Conservation (phyloP, 208 protist genomes). For the Porcisia hertigi region DNA sequence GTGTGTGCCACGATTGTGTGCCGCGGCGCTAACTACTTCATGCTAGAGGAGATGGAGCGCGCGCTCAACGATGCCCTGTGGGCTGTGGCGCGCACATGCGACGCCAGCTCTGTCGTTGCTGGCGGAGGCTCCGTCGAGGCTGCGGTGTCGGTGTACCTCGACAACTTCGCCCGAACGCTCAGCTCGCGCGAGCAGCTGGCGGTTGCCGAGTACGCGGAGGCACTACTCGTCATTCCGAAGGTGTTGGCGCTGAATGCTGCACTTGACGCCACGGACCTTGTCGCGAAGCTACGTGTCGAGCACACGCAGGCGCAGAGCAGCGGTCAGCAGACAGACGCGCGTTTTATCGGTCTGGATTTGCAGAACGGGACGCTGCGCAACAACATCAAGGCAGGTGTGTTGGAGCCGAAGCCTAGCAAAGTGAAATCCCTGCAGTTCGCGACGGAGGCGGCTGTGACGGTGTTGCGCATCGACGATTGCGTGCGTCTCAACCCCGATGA, state of each 20-base stretch:
- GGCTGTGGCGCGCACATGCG: constrained; percentile 98
- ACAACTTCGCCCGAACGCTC: constrained; percentile 97
- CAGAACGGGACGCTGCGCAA: constrained; percentile 94
- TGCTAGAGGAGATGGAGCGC: constrained; percentile 98
- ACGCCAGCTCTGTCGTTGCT: constrained; percentile 96
- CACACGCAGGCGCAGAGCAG: constrained; percentile 89
- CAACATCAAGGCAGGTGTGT: constrained; percentile 97
- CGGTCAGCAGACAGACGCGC: constrained; percentile 36
- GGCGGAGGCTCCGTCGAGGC: constrained; percentile 99
- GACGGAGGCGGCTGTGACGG: constrained; percentile 99
- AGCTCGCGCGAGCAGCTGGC: constrained; percentile 98
- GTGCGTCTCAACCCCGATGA: constrained; percentile 96
- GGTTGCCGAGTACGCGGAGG: constrained; percentile 98
- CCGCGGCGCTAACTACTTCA: constrained; percentile 97
- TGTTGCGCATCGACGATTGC: constrained; percentile 99
- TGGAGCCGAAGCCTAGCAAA: constrained; percentile 99
- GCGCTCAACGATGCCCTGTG: constrained; percentile 99
- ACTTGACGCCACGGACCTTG: constrained; percentile 98
- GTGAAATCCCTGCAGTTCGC: constrained; percentile 99
- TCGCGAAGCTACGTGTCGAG: constrained; percentile 96
- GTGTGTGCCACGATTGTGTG: constrained; percentile 97
- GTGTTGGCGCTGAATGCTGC: constrained; percentile 98
- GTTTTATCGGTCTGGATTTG: constrained; percentile 95
- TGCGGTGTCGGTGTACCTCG: constrained; percentile 98
- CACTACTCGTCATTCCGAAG: constrained; percentile 99